Conservation (phyloP, 2,329 filamentous ascomycete species). For the Hypoxylon sp. region DNA sequence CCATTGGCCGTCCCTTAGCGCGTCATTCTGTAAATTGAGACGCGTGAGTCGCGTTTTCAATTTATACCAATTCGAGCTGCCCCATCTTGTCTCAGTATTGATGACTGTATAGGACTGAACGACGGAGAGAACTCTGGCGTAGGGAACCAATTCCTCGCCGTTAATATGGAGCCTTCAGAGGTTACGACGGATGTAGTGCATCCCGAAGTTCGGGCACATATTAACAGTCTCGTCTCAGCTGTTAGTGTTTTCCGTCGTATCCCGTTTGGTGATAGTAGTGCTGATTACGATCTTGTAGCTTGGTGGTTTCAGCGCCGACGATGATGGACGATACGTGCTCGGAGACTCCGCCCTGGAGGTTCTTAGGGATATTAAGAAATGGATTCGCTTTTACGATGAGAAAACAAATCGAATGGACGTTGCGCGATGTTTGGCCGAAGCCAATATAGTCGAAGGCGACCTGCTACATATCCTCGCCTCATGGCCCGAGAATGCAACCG, state of each 20-base stretch:
- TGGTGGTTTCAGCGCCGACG: constrained; percentile 83
- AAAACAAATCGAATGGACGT: constrained; percentile 96
- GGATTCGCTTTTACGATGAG: constrained; percentile 95
- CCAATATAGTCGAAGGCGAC: constrained; percentile 92
- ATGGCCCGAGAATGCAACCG: constrained; percentile 81
- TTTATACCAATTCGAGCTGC: constrained; percentile 34
- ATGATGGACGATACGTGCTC: constrained; percentile 86
- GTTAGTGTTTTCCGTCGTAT: constrained; percentile 66
- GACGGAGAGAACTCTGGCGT: constrained; percentile 32
- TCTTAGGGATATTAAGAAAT: constrained; percentile 92
- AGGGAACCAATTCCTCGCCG: constrained; percentile 40
- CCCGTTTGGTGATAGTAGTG: constrained; percentile 9
- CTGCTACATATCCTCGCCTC: constrained; percentile 88
- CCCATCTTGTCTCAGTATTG: constrained; percentile 30
- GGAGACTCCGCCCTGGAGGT: constrained; percentile 95
- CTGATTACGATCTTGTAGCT: constrained; percentile 69
- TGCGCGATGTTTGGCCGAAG: constrained; percentile 90
- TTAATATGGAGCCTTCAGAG: constrained; percentile 69
- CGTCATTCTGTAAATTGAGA: constrained; percentile 38
- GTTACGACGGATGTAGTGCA: constrained; percentile 77
- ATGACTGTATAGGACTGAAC: constrained; percentile 36
- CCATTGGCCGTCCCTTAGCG: constrained; percentile 31
- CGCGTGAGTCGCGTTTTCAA: constrained; percentile 50
- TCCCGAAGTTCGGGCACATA: constrained; percentile 91
- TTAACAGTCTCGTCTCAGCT: constrained; percentile 93